A percentile compares a stretch with the other conserved stretches of the same genome.
Evolutionary conservation across 139 green algal genomes (phyloP).

Genomic region (Spirogloea muscicola): DNA sequence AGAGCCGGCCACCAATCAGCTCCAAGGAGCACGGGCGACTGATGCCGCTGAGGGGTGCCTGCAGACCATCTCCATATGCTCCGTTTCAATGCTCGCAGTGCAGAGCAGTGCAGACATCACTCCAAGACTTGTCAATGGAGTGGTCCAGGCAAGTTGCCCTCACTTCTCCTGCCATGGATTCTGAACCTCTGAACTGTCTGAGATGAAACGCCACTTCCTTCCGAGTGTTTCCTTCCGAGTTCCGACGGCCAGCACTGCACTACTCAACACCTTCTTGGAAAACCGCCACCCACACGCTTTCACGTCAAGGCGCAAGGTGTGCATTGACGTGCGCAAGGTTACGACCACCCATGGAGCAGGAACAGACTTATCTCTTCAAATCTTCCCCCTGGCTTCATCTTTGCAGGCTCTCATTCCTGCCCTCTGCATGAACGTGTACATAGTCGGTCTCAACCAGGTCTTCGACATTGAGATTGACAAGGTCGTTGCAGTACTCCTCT

Average conservation of each 20-base stretch:
- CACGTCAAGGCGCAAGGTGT: background rate
- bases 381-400: background rate
- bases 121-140: background rate
- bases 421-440: conserved; percentile 89
- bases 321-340: background rate
- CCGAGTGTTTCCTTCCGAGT: background rate
- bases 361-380: background rate
- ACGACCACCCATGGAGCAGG: background rate
- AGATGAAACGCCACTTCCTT: background rate
- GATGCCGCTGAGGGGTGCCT: background rate
- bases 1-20: too few species aligned
- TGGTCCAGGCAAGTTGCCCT: conserved; percentile 13
- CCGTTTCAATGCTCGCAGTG: conserved; percentile 74
- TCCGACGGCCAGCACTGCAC: background rate
- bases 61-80: conserved; percentile 63
- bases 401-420: conserved; percentile 70
- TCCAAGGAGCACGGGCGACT: too few species aligned
- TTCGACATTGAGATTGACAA: conserved; percentile 83
- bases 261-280: background rate
- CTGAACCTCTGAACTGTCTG: background rate
- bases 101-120: conserved; percentile 21
- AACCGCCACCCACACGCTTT: background rate
- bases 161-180: background rate
- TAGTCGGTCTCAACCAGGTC: conserved; percentile 84
- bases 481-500: conserved; percentile 15